These are phyloP conservation scores for Ustilago esculenta DNA, from an alignment of 1,284 basidiomycete species.

Conservation along the genomic window DNA sequence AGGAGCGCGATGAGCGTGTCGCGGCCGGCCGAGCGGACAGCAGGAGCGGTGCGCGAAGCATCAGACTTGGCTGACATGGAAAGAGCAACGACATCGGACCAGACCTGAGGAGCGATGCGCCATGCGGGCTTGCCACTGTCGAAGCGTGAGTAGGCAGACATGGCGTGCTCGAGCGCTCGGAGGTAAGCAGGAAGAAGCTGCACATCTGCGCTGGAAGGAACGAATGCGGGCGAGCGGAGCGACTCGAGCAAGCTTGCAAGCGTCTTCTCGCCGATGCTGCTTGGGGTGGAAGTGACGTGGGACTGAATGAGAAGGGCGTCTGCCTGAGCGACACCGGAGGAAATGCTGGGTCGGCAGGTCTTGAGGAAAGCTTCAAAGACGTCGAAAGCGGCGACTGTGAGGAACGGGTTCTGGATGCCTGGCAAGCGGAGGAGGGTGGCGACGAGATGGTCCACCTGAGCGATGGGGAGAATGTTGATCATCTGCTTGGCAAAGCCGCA, in stretches of 20 bases:
- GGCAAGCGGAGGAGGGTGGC: constrained; percentile 56
- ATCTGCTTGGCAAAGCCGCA: constrained; percentile 61
- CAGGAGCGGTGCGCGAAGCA: constrained; percentile 51
- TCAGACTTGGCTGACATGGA: constrained; percentile 59
- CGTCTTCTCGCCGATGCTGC: constrained; percentile 38
- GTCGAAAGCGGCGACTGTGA: constrained; percentile 62
- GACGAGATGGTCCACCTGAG: constrained; percentile 46
- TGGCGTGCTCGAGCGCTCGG: constrained; percentile 57
- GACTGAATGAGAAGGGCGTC: constrained; percentile 31
- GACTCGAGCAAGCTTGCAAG: constrained; percentile 45
- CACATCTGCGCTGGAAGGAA: constrained; percentile 54
- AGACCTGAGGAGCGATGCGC: constrained; percentile 49
- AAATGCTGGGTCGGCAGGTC: constrained; percentile 43
- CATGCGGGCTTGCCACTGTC: constrained; percentile 47
- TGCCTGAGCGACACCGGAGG: constrained; percentile 24
- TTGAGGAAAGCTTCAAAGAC: constrained; percentile 64
- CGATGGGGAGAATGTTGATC: constrained; percentile 49
- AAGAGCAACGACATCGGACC: constrained; percentile 50
- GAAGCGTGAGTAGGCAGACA: constrained; percentile 62
- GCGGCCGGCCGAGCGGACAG: constrained; percentile 56
- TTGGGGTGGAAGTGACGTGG: constrained; percentile 25
- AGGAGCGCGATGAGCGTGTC: constrained; percentile 55
- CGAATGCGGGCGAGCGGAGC: constrained; percentile 48
- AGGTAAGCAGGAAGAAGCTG: constrained; percentile 65
- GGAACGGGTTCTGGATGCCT: constrained; percentile 62